Conservation (phyloP, 768 basidiomycete species). For the Boletus vinaceobasis region DNA sequence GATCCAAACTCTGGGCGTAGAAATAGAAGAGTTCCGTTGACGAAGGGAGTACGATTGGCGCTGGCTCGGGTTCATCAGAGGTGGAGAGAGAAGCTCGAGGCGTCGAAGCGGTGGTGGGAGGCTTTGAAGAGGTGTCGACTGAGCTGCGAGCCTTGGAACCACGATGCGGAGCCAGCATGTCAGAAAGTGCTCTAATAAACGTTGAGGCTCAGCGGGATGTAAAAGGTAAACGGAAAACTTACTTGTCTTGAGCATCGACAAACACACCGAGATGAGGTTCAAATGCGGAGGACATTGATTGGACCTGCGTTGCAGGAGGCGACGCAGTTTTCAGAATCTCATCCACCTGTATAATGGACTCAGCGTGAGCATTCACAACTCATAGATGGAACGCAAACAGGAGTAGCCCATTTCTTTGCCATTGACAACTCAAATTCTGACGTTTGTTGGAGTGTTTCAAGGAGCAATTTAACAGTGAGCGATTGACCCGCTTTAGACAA, state of each 20-base stretch:
- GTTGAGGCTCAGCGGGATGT: neutral
- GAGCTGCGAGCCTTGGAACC: slow-evolving; percentile 60
- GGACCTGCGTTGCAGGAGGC: slow-evolving; percentile 47
- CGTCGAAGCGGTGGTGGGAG: slow-evolving; percentile 26
- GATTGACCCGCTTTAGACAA: slow-evolving; percentile 74
- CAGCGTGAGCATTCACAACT: neutral
- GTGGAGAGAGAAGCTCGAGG: slow-evolving; percentile 38
- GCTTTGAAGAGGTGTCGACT: slow-evolving; percentile 48
- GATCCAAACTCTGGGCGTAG: slow-evolving; percentile 92
- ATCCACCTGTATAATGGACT: slow-evolving; percentile 44
- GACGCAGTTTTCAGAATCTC: slow-evolving; percentile 60
- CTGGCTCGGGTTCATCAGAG: slow-evolving; percentile 43
- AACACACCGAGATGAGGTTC: slow-evolving; percentile 92
- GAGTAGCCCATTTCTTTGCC: slow-evolving; percentile 75
- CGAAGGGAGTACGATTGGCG: slow-evolving; percentile 77
- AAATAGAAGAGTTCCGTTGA: slow-evolving; percentile 98
- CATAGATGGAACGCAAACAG: slow-evolving; percentile 43
- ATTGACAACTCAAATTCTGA: slow-evolving; percentile 85
- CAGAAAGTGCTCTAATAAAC: slow-evolving; percentile 66
- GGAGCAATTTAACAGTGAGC: slow-evolving; percentile 70
- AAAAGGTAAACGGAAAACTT: slow-evolving; percentile 35
- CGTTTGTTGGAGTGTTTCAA: slow-evolving; percentile 85
- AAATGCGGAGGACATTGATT: slow-evolving; percentile 83
- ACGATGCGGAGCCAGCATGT: slow-evolving; percentile 86
- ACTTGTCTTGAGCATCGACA: slow-evolving; percentile 95